Conservation (phyloP, 768 basidiomycete genomes). For the Boletus reticuloceps region DNA sequence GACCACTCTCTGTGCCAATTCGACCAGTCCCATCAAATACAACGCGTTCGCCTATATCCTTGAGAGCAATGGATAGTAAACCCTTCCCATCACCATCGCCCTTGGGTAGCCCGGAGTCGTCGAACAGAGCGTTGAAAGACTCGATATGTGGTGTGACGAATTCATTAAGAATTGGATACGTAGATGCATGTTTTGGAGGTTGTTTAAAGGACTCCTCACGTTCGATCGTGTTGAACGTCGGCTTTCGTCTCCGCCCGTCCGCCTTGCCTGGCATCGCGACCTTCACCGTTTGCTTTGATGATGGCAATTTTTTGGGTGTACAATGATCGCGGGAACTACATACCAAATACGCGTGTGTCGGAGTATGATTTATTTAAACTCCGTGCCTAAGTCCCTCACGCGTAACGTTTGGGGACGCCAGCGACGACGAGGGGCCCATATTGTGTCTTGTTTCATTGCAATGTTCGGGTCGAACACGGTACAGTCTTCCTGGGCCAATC, state of each 20-base stretch:
- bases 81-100: constrained; percentile 80
- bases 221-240: constrained; percentile 78
- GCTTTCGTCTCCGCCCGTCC: constrained; percentile 35
- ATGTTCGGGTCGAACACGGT: constrained; percentile 60
- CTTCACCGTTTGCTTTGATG: not conserved
- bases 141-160: constrained; percentile 93
- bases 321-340: constrained; percentile 21
- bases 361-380: constrained; percentile 12
- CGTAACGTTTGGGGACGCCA: constrained; percentile 12
- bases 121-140: constrained; percentile 95
- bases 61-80: constrained; percentile 69
- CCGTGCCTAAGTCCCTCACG: constrained; percentile 18
- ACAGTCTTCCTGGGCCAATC: constrained; percentile 68
- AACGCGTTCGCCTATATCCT: constrained; percentile 89
- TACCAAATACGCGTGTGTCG: constrained; percentile 25
- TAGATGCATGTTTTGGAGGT: constrained; percentile 66
- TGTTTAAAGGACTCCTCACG: constrained; percentile 77
- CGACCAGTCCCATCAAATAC: constrained; percentile 79
- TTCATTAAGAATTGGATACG: constrained; percentile 83
- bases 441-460: constrained; percentile 19
- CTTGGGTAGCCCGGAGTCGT: constrained; percentile 77
- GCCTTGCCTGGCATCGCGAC: constrained; percentile 51
- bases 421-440: constrained; percentile 25
- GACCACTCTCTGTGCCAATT: constrained; percentile 50
- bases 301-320: constrained; percentile 7